A percentile compares a stretch with the other conserved stretches of the same genome.
These are phyloP conservation scores for Colletotrichum incanum DNA, from an alignment of 2,329 filamentous ascomycete genomes.

Conservation along the genomic window DNA sequence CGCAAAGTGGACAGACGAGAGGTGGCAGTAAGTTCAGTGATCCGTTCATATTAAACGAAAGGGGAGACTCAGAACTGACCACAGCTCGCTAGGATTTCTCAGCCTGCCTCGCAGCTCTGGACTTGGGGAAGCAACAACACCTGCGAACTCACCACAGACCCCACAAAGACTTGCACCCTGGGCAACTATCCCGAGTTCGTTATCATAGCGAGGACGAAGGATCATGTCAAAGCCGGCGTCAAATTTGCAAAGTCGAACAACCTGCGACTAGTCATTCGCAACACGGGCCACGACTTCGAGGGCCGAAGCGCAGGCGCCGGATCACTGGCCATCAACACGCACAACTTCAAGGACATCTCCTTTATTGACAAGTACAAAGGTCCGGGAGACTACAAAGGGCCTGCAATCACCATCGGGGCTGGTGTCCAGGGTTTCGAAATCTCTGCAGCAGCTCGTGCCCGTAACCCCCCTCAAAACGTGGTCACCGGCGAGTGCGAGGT, in stretches of 20 bases:
- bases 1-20: constrained; percentile 52
- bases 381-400: constrained; percentile 61
- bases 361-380: constrained; percentile 56
- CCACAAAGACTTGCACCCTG: constrained; percentile 53
- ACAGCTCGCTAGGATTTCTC: constrained; percentile 46
- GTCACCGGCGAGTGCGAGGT: constrained; percentile 68
- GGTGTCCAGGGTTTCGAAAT: constrained; percentile 66
- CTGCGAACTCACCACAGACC: constrained; percentile 54
- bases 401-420: constrained; percentile 68
- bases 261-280: constrained; percentile 68
- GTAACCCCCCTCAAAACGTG: constrained; percentile 59
- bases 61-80: constrained; percentile 16
- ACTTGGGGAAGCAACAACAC: constrained; percentile 62
- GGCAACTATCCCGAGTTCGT: constrained; percentile 58
- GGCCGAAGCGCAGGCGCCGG: constrained; percentile 76
- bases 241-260: constrained; percentile 55
- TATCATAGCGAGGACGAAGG: constrained; percentile 46
- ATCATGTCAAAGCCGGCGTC: constrained; percentile 51
- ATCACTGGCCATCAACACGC: constrained; percentile 70
- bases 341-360: constrained; percentile 65
- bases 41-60: not conserved
- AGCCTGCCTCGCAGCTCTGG: constrained; percentile 53
- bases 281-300: constrained; percentile 71
- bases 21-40: constrained; percentile 54
- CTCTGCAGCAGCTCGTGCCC: constrained; percentile 57